Base-by-base conservation (phyloP, 306 rosid genomes). In the Gillenia trifoliata region DNA sequence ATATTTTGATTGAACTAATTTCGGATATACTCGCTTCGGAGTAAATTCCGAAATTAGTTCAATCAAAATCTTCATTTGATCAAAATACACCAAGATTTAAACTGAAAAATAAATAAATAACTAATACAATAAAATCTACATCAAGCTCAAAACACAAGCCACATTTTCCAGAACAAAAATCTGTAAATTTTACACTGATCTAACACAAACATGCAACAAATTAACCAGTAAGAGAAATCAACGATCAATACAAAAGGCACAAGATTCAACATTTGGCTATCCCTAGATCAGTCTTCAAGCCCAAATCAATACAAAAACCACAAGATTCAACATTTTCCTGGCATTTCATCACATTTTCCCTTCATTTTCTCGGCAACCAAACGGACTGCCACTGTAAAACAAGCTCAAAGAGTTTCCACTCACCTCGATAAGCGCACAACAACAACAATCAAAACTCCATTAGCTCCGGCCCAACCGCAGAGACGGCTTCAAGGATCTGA, bases 401-500 rank as follows among this genome's bases (percentile, higher is more conserved):
- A 50, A 38, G 29, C 59, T 26, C 20, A 49, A 36, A 3, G 7
- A 13, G 23, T 66, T 54, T n/a, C 54, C 0, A 38, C 80, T 80
- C 60, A 89, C 92, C 92, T 81, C 72, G 84, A 19, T 49, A 43
- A 68, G 73, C 72, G 74, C 55, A 50, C 43, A 49, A 70, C 16
- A 47, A 73, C 43, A 49, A 70, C 12, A 57, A 75, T 88, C 86
- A 91, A 78, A 83, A 82, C 72, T 86, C 74, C 81, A 82, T 89
- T 34, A 66, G 64, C 78, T 78, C 70, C 3, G 83, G 85, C 57
- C 72, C 30, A 55, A 64, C 54, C 78, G 57, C 57, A 55, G 72
- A 76, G 45, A 67, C 23, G 60, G 64, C 75, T 41, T 64, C 49
- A 78, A 83, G 81, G 91, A 87, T 91, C 91, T 86, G 90, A 23